Base-by-base conservation (phyloP, 495 filamentous ascomycete genomes). In the Hypoxylon intermedium region DNA sequence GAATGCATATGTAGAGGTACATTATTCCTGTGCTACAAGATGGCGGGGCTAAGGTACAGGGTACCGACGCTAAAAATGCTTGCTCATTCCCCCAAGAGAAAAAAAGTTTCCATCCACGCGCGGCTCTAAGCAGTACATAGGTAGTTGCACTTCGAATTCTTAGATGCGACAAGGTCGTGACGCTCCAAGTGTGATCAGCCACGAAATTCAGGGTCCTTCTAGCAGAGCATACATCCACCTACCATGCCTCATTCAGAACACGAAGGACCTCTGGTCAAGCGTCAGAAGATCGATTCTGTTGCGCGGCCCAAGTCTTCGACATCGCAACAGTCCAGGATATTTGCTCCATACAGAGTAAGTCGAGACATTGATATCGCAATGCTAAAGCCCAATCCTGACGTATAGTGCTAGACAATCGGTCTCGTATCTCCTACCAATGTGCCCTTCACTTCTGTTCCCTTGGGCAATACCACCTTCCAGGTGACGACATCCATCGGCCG, bases 381-480 rank as follows among this genome's bases (percentile, higher is more conserved):
- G 23, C 7, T 24, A 20, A 50, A 53, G n/a, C 34, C 21, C 11
- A 53, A 6, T 49, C 26, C 23, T 50, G 48, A 63, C 43, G 12
- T 46, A 15, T 4, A 50, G 40, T 55, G 31, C 53, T 65, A 97
- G 91, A 96, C 95, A 28, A 76, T 99, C 63, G 94, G 94, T 38
- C 81, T 98, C 6, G 91, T 98, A 11, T 97, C 95, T 11, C 90
- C 94, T 2, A 97, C 93, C 9, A 60, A 82, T 28, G 90, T 96
- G 2, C 93, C 94, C 5, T 97, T 98, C 67, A 90, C 93, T 6
- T 86, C 87, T 16, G 83, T 93, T 18, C 90, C 94, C 2, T 77
- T 97, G 12, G 94, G 94, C 51, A 96, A 95, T 72, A 90, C 91
- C 5, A 96, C 92, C 13, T 97, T 94, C 72, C 94, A 99, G 68